phyloP scores from a whole-genome alignment of 1,284 basidiomycete genomes.

The Phylloboletellus chloephorus region DNA sequence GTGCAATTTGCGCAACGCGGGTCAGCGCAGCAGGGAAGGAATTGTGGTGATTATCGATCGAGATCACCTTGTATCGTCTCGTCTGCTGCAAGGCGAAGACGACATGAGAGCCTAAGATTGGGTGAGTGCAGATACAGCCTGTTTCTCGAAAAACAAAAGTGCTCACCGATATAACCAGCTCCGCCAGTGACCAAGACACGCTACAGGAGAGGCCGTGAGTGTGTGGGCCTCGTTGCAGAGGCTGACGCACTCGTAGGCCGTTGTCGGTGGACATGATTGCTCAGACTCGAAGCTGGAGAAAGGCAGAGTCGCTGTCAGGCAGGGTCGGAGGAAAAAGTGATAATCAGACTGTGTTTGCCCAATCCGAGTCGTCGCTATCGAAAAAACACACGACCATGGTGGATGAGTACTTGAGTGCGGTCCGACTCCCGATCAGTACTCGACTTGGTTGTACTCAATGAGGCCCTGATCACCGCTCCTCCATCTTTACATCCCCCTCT shows the following conservation, averaged over 20 bases:
- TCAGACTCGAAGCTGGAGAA: slow-evolving; percentile 1
- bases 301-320: background rate
- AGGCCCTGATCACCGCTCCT: slow-evolving; percentile 29
- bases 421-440: no score
- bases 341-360: slow-evolving; percentile 6
- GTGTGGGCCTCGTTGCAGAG: slow-evolving; percentile 2
- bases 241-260: slow-evolving; percentile 29
- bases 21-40: slow-evolving; percentile 71
- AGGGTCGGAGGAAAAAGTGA: slow-evolving; percentile 5
- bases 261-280: slow-evolving; percentile 27
- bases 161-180: slow-evolving; percentile 77
- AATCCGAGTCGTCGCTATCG: slow-evolving; percentile 5
- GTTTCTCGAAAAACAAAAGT: slow-evolving; percentile 9
- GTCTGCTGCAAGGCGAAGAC: slow-evolving; percentile 84
- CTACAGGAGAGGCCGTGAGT: slow-evolving; percentile 34
- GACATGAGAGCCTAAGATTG: slow-evolving; percentile 76
- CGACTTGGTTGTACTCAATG: background rate
- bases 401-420: background rate
- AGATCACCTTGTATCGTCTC: slow-evolving; percentile 83
- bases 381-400: slow-evolving; percentile 18
- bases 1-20: slow-evolving; percentile 76
- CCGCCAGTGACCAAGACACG: slow-evolving; percentile 79
- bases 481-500: slow-evolving; percentile 56
- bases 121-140: slow-evolving; percentile 14
- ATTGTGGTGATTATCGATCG: slow-evolving; percentile 93